Evolutionary conservation across 768 basidiomycete species (phyloP), one percentile per base, ranked within the genome.

Genomic region (Tubosaeta brunneosetosa): DNA sequence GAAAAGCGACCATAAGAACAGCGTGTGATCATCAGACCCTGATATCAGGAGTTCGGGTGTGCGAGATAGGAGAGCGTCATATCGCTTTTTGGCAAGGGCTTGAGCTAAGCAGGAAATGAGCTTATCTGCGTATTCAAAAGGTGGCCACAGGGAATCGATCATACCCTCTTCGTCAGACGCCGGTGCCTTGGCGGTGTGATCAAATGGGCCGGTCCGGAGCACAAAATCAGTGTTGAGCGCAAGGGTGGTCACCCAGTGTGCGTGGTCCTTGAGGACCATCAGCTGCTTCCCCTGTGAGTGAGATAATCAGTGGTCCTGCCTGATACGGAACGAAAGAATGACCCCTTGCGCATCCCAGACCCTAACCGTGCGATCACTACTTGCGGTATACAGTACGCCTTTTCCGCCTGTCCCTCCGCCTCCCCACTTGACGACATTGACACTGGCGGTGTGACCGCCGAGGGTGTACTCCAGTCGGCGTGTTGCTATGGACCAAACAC

Each of bases 231-330:
- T 94, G 69, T 94, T 95, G 50, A 97, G 77, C 4, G 97, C 85
- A 41, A 99, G 82, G 0, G 94, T 98, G 17, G 94, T 99, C 8
- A 99, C 97, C 95, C 94, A 98, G 64, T 99, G 97, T 0, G 94
- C 97, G 61, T 99, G 95, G 56, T 97, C 94, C 68, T 91, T 93
- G 26, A 98, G 73, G 0, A 86, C 85, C 61, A 94, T 80, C 34
- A 97, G 74, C 26, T 84, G 81, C 67, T 83, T 87, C 1, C 94
- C 95, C 88, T 94, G 59, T n/a, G 44, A 48, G 59, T n/a, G 44
- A 49, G 16, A 46, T 44, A 19, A 49, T 52, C 46, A 61, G 45
- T 38, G 25, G 9, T 41, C 36, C 16, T 26, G 49, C n/a, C 31
- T 44, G 29, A n/a, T 16, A 34, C 17, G 37, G 16, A 25, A 51